Base-by-base conservation (phyloP, 768 basidiomycete genomes). In the Tricholoma terreum region DNA sequence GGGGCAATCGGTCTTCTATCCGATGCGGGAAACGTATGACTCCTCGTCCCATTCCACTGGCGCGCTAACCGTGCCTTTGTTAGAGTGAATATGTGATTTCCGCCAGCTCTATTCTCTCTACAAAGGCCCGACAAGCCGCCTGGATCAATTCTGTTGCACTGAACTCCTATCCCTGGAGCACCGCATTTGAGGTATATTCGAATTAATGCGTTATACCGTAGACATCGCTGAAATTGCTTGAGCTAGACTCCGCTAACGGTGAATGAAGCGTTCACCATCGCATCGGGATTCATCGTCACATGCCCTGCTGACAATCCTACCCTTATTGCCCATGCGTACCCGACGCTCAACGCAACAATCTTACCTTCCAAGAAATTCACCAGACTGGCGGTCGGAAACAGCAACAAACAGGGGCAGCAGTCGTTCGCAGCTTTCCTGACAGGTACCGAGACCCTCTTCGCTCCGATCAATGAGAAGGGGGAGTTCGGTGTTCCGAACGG, bases 121-220 rank as follows among this genome's bases (percentile, higher is more conserved):
- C 79, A 52, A 85, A 89, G 64, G 77, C 84, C 21, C 79, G 85
- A 33, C 87, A 89, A 56, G 77, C 83, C n/a, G 73, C 79, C 1
- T 89, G 85, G 85, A 69, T 89, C 34, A 73, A 76, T 59, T 77
- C 79, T 1, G 75, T 80, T 14, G 77, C 83, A 38, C 69, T 73
- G 58, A 73, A 79, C 51, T 68, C 69, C 19, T 74, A 78, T 35
- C 75, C 82, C 1, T 88, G 86, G 85, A 81, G 79, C 51, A 77
- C 79, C 3, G 72, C 84, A 6, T 83, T 85, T 65, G 85, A 87
- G 67, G 84, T 80, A 58, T n/a, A 64, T 57, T 14, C 9, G 7
- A n/a, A 48, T 24, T 9, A 15, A 9, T 30, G 12, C 3, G 11
- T 22, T 19, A 3, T 24, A 27, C 43, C 19, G n/a, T 15, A 14